Percentiles rank a stretch among this genome's conserved stretches.
Conservation (phyloP, 495 filamentous ascomycete species). For the Penicillium argentinense region DNA sequence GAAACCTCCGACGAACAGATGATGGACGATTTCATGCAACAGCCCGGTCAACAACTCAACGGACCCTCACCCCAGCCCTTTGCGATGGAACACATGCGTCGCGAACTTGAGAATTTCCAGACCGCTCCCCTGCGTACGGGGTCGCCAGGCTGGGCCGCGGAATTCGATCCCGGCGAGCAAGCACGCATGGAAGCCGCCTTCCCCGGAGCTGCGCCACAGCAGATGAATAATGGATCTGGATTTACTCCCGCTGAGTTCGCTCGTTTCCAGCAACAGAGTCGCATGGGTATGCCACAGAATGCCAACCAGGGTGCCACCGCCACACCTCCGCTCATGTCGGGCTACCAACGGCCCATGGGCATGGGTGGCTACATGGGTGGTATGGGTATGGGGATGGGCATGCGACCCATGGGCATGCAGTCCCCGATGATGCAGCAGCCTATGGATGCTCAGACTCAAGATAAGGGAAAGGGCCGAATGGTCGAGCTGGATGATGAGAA, state of each 20-base stretch:
- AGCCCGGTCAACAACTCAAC: constrained; percentile 57
- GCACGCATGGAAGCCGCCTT: constrained; percentile 80
- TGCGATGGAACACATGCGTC: constrained; percentile 69
- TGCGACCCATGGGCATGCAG: constrained; percentile 46
- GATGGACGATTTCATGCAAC: constrained; percentile 90
- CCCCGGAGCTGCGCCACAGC: constrained; percentile 50
- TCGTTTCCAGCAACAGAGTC: constrained; percentile 73
- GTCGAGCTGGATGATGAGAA: constrained; percentile 90
- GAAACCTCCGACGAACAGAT: too few species aligned
- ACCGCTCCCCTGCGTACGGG: constrained; percentile 55
- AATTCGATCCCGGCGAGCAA: constrained; percentile 68
- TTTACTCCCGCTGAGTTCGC: constrained; percentile 87
- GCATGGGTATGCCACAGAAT: constrained; percentile 53
- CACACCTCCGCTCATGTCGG: constrained; percentile 49
- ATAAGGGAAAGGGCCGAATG: constrained; percentile 87
- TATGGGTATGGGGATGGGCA: constrained; percentile 54
- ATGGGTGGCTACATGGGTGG: constrained; percentile 49
- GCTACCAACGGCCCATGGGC: constrained; percentile 63
- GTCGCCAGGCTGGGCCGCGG: constrained; percentile 65
- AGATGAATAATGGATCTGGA: constrained; percentile 50
- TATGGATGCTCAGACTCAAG: constrained; percentile 48
- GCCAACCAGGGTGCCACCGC: constrained; percentile 51
- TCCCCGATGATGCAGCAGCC: constrained; percentile 50
- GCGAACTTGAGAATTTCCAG: constrained; percentile 62
- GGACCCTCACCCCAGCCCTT: constrained; percentile 56